Evolutionary conservation across 352 stramenopile genomes (phyloP), one percentile per base, ranked within the genome.

Genomic region (Phytophthora sp.): DNA sequence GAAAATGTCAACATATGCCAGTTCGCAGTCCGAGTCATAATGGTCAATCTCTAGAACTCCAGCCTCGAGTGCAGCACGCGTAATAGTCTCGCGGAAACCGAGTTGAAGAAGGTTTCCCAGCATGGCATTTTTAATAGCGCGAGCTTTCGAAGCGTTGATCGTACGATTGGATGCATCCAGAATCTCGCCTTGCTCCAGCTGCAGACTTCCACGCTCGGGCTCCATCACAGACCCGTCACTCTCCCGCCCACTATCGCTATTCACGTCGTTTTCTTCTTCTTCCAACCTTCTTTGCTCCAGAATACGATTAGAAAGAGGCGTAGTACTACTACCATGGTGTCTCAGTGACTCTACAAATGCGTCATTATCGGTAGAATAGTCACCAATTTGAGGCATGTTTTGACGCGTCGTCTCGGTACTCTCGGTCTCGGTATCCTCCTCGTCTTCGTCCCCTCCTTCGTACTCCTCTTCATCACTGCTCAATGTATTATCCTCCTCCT

Each of bases 1-100:
- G 59, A 93, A 93, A 39, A 93, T 90, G 55, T 93, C 85, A n/a
- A 88, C 79, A 57, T 93, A 91, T 9, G 82, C 84, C 26, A 93
- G 64, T 50, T 93, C 84, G 45, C 80, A 90, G 51, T 93, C 80
- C 0, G 69, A 77, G 36, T 90, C 82, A 26, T 87, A 90, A 33
- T 93, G 75, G 24, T 84, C 70, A 36, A 91, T 87, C 45, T 93
- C 81, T 6, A 77, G 66, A 27, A 85, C 69, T 7, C 82, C 82
- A 16, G 81, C 77, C 31, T 93, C 82, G 0, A 93, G 70, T 42
- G 81, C 82, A 13, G 72, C 57, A 13, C 57, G 72, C 0, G 79
- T 66, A 26, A 89, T 39, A 13, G 66, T 58, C 18, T 89, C 69
- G 4, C 71, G 51, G 58, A 91, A 93, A 3, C 73, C 74, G 11